Evolutionary conservation across 1,139 yeast genomes (phyloP).

Genomic region (Hansenula sp.): DNA sequence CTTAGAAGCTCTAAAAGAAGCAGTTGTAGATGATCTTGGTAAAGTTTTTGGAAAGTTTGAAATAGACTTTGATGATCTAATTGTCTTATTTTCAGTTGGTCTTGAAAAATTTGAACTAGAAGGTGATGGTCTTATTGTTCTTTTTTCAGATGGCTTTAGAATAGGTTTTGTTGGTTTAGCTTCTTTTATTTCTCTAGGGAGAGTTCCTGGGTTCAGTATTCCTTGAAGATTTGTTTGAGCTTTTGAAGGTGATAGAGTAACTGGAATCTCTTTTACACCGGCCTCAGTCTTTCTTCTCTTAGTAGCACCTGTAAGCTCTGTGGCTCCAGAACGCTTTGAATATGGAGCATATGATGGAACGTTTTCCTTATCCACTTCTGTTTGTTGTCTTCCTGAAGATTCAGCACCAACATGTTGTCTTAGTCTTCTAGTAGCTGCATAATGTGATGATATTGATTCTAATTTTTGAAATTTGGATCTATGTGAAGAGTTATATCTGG

Average conservation of each 20-base stretch:
- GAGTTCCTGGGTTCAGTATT: conserved; percentile 2
- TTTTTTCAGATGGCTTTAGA: not conserved
- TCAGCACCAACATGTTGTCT: not conserved
- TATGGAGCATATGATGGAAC: conserved; percentile 19
- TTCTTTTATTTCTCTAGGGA: not conserved
- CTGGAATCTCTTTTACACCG: conserved; percentile 12
- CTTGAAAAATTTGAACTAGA: conserved; percentile 1
- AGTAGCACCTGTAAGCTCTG: conserved; percentile 11
- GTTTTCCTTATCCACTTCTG: conserved; percentile 20
- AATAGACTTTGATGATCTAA: not conserved
- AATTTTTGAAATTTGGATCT: conserved; percentile 23
- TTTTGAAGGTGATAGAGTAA: conserved; percentile 11
- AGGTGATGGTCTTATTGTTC: conserved; percentile 3
- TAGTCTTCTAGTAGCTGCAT: conserved; percentile 20
- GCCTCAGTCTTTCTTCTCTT: conserved; percentile 20
- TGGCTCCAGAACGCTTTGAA: conserved; percentile 15
- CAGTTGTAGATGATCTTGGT: not conserved
- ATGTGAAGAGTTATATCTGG: conserved; percentile 18
- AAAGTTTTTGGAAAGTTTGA: not conserved
- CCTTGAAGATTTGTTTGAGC: conserved; percentile 5
- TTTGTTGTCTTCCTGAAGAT: conserved; percentile 7
- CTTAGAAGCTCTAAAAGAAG: not conserved
- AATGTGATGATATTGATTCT: conserved; percentile 29
- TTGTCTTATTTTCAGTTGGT: not conserved
- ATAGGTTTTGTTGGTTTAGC: not conserved